Conservation (phyloP, 2,329 filamentous ascomycete species). For the Elsinoe perseae region DNA sequence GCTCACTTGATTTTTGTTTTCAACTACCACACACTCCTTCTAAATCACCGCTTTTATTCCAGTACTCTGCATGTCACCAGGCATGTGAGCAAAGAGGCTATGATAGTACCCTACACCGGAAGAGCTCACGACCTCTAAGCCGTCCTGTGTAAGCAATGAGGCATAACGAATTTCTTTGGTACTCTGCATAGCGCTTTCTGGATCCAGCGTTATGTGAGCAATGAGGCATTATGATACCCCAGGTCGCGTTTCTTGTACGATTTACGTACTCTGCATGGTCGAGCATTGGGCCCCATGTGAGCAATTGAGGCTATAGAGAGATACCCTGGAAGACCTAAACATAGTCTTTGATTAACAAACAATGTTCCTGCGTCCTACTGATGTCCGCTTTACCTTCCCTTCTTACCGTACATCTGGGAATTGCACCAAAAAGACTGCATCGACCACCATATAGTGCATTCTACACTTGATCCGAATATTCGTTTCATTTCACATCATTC, state of each 20-base stretch:
- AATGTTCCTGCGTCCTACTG: not conserved
- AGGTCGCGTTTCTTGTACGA: not conserved
- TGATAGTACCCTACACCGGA: constrained; percentile 10
- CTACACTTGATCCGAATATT: too few relatives aligned
- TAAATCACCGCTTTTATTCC: not conserved
- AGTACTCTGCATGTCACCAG: constrained; percentile 16
- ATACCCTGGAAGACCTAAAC: constrained; percentile 1
- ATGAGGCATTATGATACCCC: constrained; percentile 16
- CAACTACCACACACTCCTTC: not conserved
- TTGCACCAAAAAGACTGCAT: too few relatives aligned
- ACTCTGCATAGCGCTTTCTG: constrained; percentile 13
- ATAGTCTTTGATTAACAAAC: constrained; percentile 1
- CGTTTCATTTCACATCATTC: too few relatives aligned
- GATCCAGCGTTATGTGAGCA: constrained; percentile 12
- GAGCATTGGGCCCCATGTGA: constrained; percentile 4
- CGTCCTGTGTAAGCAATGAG: constrained; percentile 15
- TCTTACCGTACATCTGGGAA: too few relatives aligned
- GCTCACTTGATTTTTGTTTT: not conserved
- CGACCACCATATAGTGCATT: too few relatives aligned
- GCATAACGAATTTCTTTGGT: constrained; percentile 16
- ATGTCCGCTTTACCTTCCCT: too few relatives aligned
- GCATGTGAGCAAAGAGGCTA: constrained; percentile 17
- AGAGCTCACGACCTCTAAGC: not conserved
- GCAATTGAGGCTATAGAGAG: constrained; percentile 8
- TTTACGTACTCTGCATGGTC: constrained; percentile 15